A percentile compares a stretch with the other conserved stretches of the same genome.
These are phyloP conservation scores for Elongisporangium prolatum DNA, from an alignment of 352 stramenopile genomes.

Conservation along the genomic window DNA sequence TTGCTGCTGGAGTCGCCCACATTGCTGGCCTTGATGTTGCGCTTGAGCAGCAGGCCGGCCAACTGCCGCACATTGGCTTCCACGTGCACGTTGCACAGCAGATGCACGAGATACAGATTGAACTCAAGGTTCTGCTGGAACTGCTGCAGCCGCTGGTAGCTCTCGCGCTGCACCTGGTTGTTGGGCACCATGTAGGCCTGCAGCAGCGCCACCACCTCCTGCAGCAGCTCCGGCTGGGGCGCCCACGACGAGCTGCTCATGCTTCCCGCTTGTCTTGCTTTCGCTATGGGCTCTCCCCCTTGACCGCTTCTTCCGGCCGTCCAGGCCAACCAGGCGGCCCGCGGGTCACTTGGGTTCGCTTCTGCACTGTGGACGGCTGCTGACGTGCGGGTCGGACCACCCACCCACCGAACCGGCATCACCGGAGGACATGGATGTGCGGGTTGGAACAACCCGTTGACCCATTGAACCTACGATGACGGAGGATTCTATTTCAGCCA, in stretches of 20 bases:
- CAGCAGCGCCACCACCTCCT: slow-evolving; percentile 74
- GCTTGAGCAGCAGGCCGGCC: slow-evolving; percentile 79
- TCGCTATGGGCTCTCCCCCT: neutral
- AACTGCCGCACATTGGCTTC: slow-evolving; percentile 72
- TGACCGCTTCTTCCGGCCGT: neutral
- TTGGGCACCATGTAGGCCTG: slow-evolving; percentile 81
- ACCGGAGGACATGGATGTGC: neutral
- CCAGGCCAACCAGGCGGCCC: neutral
- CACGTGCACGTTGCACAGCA: slow-evolving; percentile 60
- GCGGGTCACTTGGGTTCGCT: neutral
- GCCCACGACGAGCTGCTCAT: slow-evolving; percentile 57
- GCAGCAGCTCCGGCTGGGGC: slow-evolving; percentile 65
- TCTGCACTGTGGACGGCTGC: neutral
- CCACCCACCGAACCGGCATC: neutral
- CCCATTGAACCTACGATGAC: neutral
- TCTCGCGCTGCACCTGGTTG: slow-evolving; percentile 81
- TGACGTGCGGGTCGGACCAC: neutral
- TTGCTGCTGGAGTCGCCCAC: slow-evolving; percentile 36
- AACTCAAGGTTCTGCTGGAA: slow-evolving; percentile 89
- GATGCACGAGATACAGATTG: slow-evolving; percentile 83
- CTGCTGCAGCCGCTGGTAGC: slow-evolving; percentile 79
- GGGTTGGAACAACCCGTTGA: neutral
- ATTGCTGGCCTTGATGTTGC: slow-evolving; percentile 81
- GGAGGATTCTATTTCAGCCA: neutral
- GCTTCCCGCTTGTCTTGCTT: neutral